Conservation (phyloP, 2,329 filamentous ascomycete species). For the Penicillium psychrosexuale region DNA sequence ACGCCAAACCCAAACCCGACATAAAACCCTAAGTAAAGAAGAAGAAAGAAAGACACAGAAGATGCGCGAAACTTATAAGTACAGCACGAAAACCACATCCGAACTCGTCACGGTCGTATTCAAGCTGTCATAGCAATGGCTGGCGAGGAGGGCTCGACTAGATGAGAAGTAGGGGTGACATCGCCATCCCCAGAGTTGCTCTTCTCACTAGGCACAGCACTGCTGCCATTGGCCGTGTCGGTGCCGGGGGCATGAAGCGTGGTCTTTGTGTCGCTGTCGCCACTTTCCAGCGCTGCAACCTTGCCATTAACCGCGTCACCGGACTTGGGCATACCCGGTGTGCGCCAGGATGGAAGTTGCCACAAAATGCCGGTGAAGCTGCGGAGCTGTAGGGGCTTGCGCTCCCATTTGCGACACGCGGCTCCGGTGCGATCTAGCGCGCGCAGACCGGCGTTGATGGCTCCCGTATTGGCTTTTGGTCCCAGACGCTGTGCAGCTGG, state of each 20-base stretch:
- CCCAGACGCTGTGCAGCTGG: conserved; percentile 71
- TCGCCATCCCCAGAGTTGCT: conserved; percentile 54
- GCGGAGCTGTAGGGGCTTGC: conserved; percentile 78
- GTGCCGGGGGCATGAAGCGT: conserved; percentile 46
- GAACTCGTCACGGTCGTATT: conserved; percentile 5
- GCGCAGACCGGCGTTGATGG: conserved; percentile 93
- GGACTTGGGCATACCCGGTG: conserved; percentile 45
- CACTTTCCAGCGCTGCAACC: conserved; percentile 54
- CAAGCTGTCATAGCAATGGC: conserved; percentile 41
- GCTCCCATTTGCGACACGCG: conserved; percentile 88
- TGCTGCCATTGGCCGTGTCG: conserved; percentile 34
- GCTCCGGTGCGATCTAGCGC: conserved; percentile 89
- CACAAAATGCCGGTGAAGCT: conserved; percentile 87
- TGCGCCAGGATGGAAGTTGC: conserved; percentile 79
- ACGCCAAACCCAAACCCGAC: neutral
- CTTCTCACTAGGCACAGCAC: conserved; percentile 59
- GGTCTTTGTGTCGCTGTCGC: conserved; percentile 56
- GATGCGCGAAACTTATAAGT: conserved; percentile 20
- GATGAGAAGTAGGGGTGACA: conserved; percentile 46
- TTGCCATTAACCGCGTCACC: conserved; percentile 58
- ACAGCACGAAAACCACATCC: conserved; percentile 16
- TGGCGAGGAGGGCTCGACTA: conserved; percentile 53
- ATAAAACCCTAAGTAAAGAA: neutral
- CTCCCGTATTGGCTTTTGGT: conserved; percentile 93
- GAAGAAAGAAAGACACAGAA: neutral